Base-by-base conservation (phyloP, 1,284 basidiomycete genomes). In the Gomphus bonarii region DNA sequence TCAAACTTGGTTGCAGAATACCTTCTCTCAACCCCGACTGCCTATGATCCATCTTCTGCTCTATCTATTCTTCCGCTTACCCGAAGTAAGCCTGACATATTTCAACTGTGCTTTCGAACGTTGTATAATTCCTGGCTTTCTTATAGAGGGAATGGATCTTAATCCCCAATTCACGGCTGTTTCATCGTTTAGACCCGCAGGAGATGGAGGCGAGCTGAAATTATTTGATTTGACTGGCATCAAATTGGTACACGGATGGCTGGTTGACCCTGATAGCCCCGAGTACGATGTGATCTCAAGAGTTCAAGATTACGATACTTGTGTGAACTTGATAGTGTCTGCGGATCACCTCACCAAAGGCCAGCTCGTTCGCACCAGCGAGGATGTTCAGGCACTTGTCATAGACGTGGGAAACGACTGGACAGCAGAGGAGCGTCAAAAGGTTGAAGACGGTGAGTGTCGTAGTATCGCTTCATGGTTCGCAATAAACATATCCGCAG, bases 201-300 rank as follows among this genome's bases (percentile, higher is more conserved):
- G 76, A 0, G 73, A 74, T 22, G 76, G 76, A 0, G 87, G 85
- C 8, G 92, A 90, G 67, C 77, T 95, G 33, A 82, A 86, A 54
- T 78, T 95, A 3, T 97, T 97, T 66, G 74, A 84, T n/a, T 81
- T 90, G 52, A 88, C 84, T 0, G 82, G 82, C 7, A 88, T 95
- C 49, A 73, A 80, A 12, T 81, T 95, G 50, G 82, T 93, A 0
- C 92, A 95, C 62, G 93, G 93, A 1, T 95, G 93, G 93, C 76
- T 95, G n/a, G 86, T 86, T 8, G 90, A 95, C 64, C 84, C 85
- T 0, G 75, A 77, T 0, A 82, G 81, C 51, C 68, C 73, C 0
- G 86, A 89, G 64, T 80, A 79, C 25, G 64, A 66, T 1, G 79
- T 81, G 0, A 67, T 93, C 51, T 66, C 72, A 30, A 73, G 70